Evolutionary conservation across 257 asterid species (phyloP).

Genomic region (Solanum ossicruentum): DNA sequence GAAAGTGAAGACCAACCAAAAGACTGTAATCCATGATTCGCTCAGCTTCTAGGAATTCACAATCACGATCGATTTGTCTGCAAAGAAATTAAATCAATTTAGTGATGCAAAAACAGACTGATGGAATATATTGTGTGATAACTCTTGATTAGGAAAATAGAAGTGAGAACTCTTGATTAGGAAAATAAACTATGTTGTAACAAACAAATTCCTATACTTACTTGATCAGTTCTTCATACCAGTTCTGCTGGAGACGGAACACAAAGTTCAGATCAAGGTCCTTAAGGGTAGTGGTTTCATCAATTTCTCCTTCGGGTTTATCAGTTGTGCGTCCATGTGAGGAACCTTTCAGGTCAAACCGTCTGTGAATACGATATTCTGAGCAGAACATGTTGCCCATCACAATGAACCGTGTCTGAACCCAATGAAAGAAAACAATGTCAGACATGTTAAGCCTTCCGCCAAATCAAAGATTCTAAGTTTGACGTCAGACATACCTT

Average conservation of each 20-base stretch:
- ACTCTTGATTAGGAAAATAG: not conserved
- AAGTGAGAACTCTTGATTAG: not conserved
- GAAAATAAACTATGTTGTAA: not conserved
- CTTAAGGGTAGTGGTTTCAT: conserved; percentile 86
- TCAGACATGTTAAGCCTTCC: conserved; percentile 1
- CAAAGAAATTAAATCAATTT: not conserved
- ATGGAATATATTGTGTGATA: not conserved
- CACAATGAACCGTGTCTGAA: conserved; percentile 84
- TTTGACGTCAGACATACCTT: conserved; percentile 39
- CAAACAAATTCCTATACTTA: conserved; percentile 18
- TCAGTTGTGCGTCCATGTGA: conserved; percentile 88
- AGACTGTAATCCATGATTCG: conserved; percentile 94
- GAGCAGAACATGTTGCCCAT: conserved; percentile 97
- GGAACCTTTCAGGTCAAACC: conserved; percentile 92
- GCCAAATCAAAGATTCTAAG: not conserved
- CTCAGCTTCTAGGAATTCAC: conserved; percentile 82
- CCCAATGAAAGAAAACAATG: not conserved
- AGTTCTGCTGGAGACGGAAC: conserved; percentile 59
- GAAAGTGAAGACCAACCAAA: conserved; percentile 90
- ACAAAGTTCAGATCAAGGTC: conserved; percentile 73
- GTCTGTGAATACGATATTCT: conserved; percentile 79
- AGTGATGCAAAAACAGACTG: not conserved
- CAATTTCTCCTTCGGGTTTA: conserved; percentile 67
- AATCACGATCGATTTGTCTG: conserved; percentile 88
- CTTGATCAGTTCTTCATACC: conserved; percentile 88